Percentiles rank a stretch among this genome's conserved stretches.
These are phyloP conservation scores for Apophysomyces elegans DNA, from an alignment of 371 early-diverging fungal genomes.

Conservation along the genomic window DNA sequence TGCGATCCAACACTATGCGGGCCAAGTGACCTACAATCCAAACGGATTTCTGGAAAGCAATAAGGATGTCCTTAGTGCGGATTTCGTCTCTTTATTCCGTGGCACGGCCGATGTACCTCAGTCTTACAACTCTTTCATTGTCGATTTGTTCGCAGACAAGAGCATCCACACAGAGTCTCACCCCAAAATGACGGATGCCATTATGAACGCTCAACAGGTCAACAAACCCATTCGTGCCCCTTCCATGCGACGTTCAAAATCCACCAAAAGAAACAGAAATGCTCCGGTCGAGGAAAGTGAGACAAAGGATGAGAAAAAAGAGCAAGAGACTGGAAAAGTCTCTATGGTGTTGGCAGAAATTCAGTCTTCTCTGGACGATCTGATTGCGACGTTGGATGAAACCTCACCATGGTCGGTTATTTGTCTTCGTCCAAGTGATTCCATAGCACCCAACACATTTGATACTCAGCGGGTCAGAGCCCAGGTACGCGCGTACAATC, in stretches of 20 bases:
- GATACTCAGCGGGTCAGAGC: constrained; percentile 64
- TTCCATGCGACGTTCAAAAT: constrained; percentile 48
- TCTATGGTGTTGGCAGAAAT: constrained; percentile 62
- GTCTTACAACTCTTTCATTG: constrained; percentile 55
- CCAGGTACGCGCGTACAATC: constrained; percentile 65
- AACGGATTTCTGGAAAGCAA: constrained; percentile 77
- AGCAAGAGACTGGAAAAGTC: constrained; percentile 26
- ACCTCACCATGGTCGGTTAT: constrained; percentile 90
- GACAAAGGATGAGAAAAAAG: constrained; percentile 16
- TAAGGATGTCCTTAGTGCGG: constrained; percentile 72
- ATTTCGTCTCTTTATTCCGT: constrained; percentile 80
- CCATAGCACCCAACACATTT: constrained; percentile 60
- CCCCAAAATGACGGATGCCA: constrained; percentile 61
- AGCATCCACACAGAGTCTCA: constrained; percentile 64
- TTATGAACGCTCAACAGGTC: constrained; percentile 65
- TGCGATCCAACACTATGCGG: constrained; percentile 81
- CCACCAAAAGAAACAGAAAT: constrained; percentile 29
- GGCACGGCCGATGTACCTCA: constrained; percentile 42
- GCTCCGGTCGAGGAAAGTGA: constrained; percentile 14
- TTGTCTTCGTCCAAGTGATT: constrained; percentile 78
- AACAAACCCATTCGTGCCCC: constrained; percentile 59
- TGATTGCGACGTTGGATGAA: constrained; percentile 81
- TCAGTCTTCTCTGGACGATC: constrained; percentile 74
- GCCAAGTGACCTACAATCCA: constrained; percentile 76
- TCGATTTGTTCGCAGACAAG: constrained; percentile 41